These are phyloP conservation scores for Hyaloperonospora brassicae DNA, from an alignment of 352 stramenopile species.

Conservation along the genomic window DNA sequence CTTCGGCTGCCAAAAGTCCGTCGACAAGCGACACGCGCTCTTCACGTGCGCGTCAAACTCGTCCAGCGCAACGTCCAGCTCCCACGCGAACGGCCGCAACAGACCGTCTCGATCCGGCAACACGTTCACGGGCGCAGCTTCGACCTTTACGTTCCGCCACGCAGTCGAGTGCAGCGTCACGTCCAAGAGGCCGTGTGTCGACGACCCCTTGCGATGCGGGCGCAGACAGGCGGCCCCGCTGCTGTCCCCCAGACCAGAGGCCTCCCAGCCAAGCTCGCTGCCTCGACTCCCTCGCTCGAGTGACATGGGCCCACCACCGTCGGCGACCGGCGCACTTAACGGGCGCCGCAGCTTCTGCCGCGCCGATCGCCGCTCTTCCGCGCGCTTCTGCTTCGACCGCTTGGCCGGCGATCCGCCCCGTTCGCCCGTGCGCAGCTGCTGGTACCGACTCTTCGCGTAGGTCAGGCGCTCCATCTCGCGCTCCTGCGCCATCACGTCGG, in stretches of 20 bases:
- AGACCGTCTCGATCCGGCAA: slow-evolving; percentile 24
- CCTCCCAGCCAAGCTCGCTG: slow-evolving; percentile 10
- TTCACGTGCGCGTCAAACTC: slow-evolving; percentile 31
- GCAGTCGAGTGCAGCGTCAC: slow-evolving; percentile 50
- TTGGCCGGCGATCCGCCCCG: slow-evolving; percentile 16
- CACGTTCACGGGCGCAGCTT: slow-evolving; percentile 32
- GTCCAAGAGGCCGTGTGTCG: slow-evolving; percentile 35
- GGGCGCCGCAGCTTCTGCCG: slow-evolving; percentile 40
- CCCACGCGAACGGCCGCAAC: slow-evolving; percentile 25
- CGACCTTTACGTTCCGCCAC: slow-evolving; percentile 45
- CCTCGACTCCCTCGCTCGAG: slow-evolving; percentile 20
- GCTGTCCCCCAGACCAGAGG: too few relatives aligned
- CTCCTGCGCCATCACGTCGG: slow-evolving; percentile 49
- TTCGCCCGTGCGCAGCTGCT: slow-evolving; percentile 42
- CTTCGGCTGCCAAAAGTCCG: slow-evolving; percentile 12
- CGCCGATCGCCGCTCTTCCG: slow-evolving; percentile 38
- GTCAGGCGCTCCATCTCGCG: slow-evolving; percentile 39
- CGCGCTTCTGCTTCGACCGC: slow-evolving; percentile 38
- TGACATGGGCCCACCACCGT: slow-evolving; percentile 20
- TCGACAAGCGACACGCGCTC: slow-evolving; percentile 25
- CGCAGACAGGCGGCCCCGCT: too few relatives aligned
- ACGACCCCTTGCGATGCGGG: slow-evolving; percentile 3
- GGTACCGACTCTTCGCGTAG: slow-evolving; percentile 24
- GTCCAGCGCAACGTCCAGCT: slow-evolving; percentile 34
- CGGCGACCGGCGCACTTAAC: slow-evolving; percentile 40